These are phyloP conservation scores for Austroboletus niveus DNA, from an alignment of 1,284 basidiomycete species.

Conservation along the genomic window DNA sequence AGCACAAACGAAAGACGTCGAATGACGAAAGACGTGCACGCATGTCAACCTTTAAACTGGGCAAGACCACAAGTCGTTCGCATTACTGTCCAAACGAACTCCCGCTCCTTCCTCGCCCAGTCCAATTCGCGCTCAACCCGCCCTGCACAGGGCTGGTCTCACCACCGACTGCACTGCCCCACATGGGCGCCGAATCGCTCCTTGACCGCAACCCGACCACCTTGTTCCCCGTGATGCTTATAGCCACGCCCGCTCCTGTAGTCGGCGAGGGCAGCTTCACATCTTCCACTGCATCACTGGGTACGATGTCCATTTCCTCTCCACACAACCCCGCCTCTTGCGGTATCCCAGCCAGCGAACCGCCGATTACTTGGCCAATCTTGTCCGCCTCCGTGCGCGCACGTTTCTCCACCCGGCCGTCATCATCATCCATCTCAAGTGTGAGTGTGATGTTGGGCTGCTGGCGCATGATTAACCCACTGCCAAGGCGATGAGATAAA, in stretches of 20 bases:
- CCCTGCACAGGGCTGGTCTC: slow-evolving; percentile 16
- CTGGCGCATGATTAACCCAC: slow-evolving; percentile 12
- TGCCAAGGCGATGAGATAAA: slow-evolving; percentile 11
- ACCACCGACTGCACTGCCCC: slow-evolving; percentile 28
- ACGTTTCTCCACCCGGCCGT: slow-evolving; percentile 41
- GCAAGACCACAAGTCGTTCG: no score
- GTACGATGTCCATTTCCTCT: slow-evolving; percentile 33
- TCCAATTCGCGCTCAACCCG: slow-evolving; percentile 29
- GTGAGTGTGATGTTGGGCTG: slow-evolving; percentile 29
- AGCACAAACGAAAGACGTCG: slow-evolving; percentile 25
- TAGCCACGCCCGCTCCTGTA: not conserved
- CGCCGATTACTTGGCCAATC: not conserved
- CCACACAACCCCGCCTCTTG: slow-evolving; percentile 17
- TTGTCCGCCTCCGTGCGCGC: slow-evolving; percentile 39
- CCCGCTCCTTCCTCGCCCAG: slow-evolving; percentile 42
- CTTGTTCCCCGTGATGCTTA: slow-evolving; percentile 4
- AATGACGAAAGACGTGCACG: slow-evolving; percentile 16
- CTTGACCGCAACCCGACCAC: slow-evolving; percentile 33
- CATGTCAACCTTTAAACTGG: no score
- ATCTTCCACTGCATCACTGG: slow-evolving; percentile 20
- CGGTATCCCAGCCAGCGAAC: not conserved
- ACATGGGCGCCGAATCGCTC: slow-evolving; percentile 54
- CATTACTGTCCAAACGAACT: slow-evolving; percentile 29
- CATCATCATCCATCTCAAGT: slow-evolving; percentile 17
- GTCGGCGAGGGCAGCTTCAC: slow-evolving; percentile 18